A percentile compares a stretch with the other conserved stretches of the same genome.
Conservation (phyloP, 495 filamentous ascomycete genomes). For the Trichoderma parareesei region DNA sequence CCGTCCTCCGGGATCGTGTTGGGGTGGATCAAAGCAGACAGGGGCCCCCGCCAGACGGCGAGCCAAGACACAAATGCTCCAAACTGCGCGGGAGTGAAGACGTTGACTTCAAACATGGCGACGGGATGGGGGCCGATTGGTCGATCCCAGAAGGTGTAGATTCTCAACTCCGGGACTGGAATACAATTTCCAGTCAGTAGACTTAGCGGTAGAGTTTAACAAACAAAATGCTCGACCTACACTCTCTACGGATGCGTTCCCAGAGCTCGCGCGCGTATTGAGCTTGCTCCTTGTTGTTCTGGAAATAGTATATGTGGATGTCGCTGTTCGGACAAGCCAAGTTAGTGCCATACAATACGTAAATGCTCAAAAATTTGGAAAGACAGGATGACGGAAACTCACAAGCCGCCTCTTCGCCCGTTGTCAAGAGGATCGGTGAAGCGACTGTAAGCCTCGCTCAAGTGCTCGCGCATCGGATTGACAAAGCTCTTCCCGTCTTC, state of each 20-base stretch:
- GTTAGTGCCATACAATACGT: not conserved
- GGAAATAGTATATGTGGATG: conserved; percentile 74
- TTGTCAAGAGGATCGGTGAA: conserved; percentile 60
- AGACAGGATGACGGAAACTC: conserved; percentile 18
- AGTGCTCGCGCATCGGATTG: conserved; percentile 47
- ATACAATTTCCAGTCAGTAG: not conserved
- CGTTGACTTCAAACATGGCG: conserved; percentile 88
- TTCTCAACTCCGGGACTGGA: conserved; percentile 73
- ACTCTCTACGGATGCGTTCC: conserved; percentile 74
- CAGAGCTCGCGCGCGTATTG: conserved; percentile 62
- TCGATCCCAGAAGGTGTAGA: conserved; percentile 68
- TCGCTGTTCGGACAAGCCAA: conserved; percentile 36
- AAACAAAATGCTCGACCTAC: conserved; percentile 31
- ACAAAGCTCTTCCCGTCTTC: conserved; percentile 60
- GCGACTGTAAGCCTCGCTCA: conserved; percentile 55
- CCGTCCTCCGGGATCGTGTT: conserved; percentile 50
- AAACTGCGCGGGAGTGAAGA: conserved; percentile 79
- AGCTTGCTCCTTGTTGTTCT: conserved; percentile 53
- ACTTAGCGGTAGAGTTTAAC: not conserved
- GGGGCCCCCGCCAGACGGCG: conserved; percentile 70
- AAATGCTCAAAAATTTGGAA: not conserved
- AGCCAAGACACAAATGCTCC: conserved; percentile 84
- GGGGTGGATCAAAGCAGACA: conserved; percentile 74
- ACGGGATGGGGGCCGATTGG: conserved; percentile 77
- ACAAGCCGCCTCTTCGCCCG: conserved; percentile 50